Conservation (phyloP, 2,329 filamentous ascomycete genomes). For the Juglanconis sp. region DNA sequence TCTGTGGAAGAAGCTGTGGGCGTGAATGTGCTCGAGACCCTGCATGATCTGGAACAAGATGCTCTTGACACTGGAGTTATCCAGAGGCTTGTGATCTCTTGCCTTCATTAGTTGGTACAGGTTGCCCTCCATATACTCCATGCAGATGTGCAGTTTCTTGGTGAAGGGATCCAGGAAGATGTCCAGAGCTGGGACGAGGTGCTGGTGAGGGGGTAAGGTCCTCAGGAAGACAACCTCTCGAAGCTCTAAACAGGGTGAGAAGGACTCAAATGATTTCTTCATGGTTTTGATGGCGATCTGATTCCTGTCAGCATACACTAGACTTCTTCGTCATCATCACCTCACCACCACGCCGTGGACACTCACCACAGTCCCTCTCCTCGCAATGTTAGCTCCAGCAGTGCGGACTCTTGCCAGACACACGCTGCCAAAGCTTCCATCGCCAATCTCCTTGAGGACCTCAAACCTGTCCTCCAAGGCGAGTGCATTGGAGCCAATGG, state of each 20-base stretch:
- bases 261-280: slow-evolving; percentile 98
- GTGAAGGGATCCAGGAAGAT: slow-evolving; percentile 96
- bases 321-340: not conserved
- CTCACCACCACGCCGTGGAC: slow-evolving; percentile 5
- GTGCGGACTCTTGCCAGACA: slow-evolving; percentile 86
- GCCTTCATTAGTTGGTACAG: slow-evolving; percentile 99
- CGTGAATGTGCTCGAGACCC: slow-evolving; percentile 94
- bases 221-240: slow-evolving; percentile 95
- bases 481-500: slow-evolving; percentile 45
- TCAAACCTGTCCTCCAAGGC: slow-evolving; percentile 92
- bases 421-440: slow-evolving; percentile 97
- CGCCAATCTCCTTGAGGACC: slow-evolving; percentile 94
- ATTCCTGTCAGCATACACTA: slow-evolving; percentile 4
- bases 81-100: slow-evolving; percentile 88
- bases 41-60: slow-evolving; percentile 96
- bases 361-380: slow-evolving; percentile 87
- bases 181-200: slow-evolving; percentile 94
- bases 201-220: slow-evolving; percentile 80
- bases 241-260: slow-evolving; percentile 84
- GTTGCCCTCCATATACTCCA: slow-evolving; percentile 99
- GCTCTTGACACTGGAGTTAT: slow-evolving; percentile 91
- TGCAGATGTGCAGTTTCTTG: slow-evolving; percentile 94
- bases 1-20: slow-evolving; percentile 95
- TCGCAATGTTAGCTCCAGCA: slow-evolving; percentile 83
- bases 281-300: slow-evolving; percentile 99